Percentiles rank a stretch among this genome's conserved stretches.
These are phyloP conservation scores for Drechslerella stenobrocha DNA, from an alignment of 2,329 filamentous ascomycete genomes.

Conservation along the genomic window DNA sequence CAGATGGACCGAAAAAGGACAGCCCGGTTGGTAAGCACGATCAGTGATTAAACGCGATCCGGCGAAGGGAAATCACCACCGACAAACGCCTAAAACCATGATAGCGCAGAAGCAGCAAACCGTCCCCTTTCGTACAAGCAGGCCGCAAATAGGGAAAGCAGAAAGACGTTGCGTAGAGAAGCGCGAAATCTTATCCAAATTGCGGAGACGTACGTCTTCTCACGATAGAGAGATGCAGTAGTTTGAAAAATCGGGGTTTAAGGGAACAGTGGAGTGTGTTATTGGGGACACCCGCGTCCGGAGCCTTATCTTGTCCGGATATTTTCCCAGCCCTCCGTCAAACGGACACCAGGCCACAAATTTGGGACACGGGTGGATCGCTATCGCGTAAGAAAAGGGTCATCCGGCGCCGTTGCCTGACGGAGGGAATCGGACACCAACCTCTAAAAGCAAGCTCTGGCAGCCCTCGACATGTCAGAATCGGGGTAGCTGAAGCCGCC, in stretches of 20 bases:
- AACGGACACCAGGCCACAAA: constrained; percentile 25
- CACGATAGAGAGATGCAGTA: constrained; percentile 13
- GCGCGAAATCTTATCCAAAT: background rate
- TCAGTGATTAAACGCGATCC: constrained; percentile 5
- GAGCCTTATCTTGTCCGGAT: constrained; percentile 23
- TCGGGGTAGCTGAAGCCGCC: constrained; percentile 29
- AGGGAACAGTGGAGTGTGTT: background rate
- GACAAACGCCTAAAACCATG: constrained; percentile 8
- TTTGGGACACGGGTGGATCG: constrained; percentile 19
- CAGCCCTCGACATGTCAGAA: constrained; percentile 22
- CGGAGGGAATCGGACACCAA: constrained; percentile 41
- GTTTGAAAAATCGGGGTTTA: too few species aligned
- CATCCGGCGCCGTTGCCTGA: constrained; percentile 26
- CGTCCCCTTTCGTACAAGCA: background rate
- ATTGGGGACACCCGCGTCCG: constrained; percentile 17
- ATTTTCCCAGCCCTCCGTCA: constrained; percentile 31
- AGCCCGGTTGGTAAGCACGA: background rate
- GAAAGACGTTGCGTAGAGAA: background rate
- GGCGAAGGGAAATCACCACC: background rate
- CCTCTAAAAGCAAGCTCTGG: constrained; percentile 26
- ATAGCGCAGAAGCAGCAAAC: background rate
- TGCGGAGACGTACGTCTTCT: constrained; percentile 1
- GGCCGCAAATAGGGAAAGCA: background rate
- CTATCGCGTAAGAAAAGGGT: constrained; percentile 30
- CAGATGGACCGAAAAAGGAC: background rate